Evolutionary conservation across 2,329 filamentous ascomycete genomes (phyloP).

Genomic region (Magnaporthiopsis rhizophila): DNA sequence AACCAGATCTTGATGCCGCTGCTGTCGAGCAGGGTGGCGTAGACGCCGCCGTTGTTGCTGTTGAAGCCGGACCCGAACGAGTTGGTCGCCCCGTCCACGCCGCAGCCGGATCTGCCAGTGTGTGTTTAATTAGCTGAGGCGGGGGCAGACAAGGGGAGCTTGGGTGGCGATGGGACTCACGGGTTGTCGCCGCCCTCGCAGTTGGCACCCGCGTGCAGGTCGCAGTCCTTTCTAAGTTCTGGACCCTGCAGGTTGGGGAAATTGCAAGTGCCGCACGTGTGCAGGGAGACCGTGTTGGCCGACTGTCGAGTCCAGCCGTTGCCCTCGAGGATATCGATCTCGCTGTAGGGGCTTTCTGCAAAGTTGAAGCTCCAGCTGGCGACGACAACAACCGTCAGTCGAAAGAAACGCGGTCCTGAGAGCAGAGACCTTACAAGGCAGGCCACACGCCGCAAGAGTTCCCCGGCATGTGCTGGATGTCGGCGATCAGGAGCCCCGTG

Average conservation of each 20-base stretch:
- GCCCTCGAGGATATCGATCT: slow-evolving; percentile 49
- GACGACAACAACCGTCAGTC: background rate
- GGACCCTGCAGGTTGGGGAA: slow-evolving; percentile 21
- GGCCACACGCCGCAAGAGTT: slow-evolving; percentile 42
- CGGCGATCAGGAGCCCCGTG: slow-evolving; percentile 35
- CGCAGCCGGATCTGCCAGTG: slow-evolving; percentile 14
- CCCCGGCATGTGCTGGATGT: slow-evolving; percentile 42
- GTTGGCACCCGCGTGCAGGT: slow-evolving; percentile 12
- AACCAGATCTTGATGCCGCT: slow-evolving; percentile 38
- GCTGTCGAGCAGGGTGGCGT: slow-evolving; percentile 30
- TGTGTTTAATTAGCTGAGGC: too few relatives aligned
- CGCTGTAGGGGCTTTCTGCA: slow-evolving; percentile 40
- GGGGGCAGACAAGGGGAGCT: too few relatives aligned
- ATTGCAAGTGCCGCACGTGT: slow-evolving; percentile 37
- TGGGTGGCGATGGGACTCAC: slow-evolving; percentile 5
- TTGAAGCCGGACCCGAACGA: slow-evolving; percentile 44
- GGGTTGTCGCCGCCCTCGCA: slow-evolving; percentile 12
- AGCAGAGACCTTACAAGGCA: slow-evolving; percentile 26
- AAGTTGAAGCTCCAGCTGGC: slow-evolving; percentile 19
- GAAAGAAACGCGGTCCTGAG: too few relatives aligned
- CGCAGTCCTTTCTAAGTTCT: slow-evolving; percentile 13
- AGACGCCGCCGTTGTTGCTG: slow-evolving; percentile 32
- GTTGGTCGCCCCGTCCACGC: slow-evolving; percentile 12
- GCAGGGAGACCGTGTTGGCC: slow-evolving; percentile 38
- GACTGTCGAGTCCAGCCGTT: slow-evolving; percentile 30